Percentiles rank a stretch among this genome's conserved stretches.
These are phyloP conservation scores for Penicillium griseofulvum DNA, from an alignment of 2,329 filamentous ascomycete species.

Conservation along the genomic window DNA sequence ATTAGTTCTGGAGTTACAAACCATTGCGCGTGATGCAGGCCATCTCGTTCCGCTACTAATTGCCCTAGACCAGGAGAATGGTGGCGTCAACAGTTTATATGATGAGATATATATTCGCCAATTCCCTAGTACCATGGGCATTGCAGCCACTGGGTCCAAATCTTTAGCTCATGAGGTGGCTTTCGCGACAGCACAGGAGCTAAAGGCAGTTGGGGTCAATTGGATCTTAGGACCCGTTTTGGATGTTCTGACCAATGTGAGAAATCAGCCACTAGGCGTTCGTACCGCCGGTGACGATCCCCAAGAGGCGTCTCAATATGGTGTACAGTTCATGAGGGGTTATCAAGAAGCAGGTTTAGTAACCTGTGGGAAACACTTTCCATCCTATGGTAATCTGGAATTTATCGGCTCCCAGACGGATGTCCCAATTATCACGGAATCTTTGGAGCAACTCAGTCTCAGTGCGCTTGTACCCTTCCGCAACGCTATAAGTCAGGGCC, in stretches of 20 bases:
- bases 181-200: slow-evolving; percentile 87
- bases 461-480: slow-evolving; percentile 88
- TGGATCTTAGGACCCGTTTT: slow-evolving; percentile 91
- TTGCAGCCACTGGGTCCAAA: slow-evolving; percentile 85
- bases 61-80: slow-evolving; percentile 94
- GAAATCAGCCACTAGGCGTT: slow-evolving; percentile 86
- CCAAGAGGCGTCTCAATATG: slow-evolving; percentile 90
- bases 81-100: slow-evolving; percentile 93
- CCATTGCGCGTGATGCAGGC: slow-evolving; percentile 83
- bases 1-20: slow-evolving; percentile 87
- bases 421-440: slow-evolving; percentile 93
- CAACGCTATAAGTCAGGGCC: slow-evolving; percentile 78
- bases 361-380: slow-evolving; percentile 94
- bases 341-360: slow-evolving; percentile 87
- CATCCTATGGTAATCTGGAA: slow-evolving; percentile 91
- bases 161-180: slow-evolving; percentile 86
- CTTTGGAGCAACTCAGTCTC: slow-evolving; percentile 85
- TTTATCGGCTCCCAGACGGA: slow-evolving; percentile 88
- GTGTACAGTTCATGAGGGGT: slow-evolving; percentile 84
- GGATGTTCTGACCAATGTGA: slow-evolving; percentile 89
- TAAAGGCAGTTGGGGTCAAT: slow-evolving; percentile 91
- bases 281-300: slow-evolving; percentile 89
- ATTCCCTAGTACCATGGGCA: slow-evolving; percentile 94
- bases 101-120: slow-evolving; percentile 95
- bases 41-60: slow-evolving; percentile 88